Evolutionary conservation across 2,329 filamentous ascomycete species (phyloP).

Genomic region (Aaosphaeria arxii): DNA sequence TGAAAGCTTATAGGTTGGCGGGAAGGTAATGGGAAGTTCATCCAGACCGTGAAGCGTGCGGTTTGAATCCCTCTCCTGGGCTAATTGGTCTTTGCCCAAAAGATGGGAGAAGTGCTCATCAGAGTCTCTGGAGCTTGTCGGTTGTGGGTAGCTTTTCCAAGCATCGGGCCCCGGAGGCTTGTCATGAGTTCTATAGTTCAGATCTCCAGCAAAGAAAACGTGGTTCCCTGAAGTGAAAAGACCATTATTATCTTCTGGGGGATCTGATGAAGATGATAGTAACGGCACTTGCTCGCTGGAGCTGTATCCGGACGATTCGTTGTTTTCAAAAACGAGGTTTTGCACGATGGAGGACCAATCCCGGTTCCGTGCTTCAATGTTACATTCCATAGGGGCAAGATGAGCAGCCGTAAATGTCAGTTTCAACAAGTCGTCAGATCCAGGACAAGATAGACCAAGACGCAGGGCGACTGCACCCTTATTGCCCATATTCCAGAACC

Average conservation of each 20-base stretch:
- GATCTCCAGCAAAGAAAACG: slow-evolving; percentile 83
- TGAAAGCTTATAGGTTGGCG: slow-evolving; percentile 91
- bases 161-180: slow-evolving; percentile 60
- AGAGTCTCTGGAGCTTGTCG: slow-evolving; percentile 47
- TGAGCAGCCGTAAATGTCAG: slow-evolving; percentile 88
- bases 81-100: slow-evolving; percentile 75
- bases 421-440: slow-evolving; percentile 51
- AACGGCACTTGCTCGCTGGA: slow-evolving; percentile 31
- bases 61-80: slow-evolving; percentile 64
- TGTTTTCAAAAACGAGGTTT: slow-evolving; percentile 67
- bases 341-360: slow-evolving; percentile 87
- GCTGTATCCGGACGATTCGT: slow-evolving; percentile 28
- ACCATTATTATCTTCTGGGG: slow-evolving; percentile 48
- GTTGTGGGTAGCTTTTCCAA: slow-evolving; percentile 59
- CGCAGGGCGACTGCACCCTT: slow-evolving; percentile 87
- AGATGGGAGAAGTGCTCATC: slow-evolving; percentile 64
- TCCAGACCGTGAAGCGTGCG: slow-evolving; percentile 73
- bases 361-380: slow-evolving; percentile 69
- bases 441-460: slow-evolving; percentile 54
- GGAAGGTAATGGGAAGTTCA: slow-evolving; percentile 74
- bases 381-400: slow-evolving; percentile 82
- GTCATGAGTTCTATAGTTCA: slow-evolving; percentile 88
- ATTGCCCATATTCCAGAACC: slow-evolving; percentile 85
- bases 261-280: slow-evolving; percentile 16
- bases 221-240: slow-evolving; percentile 75